Evolutionary conservation across 2,329 filamentous ascomycete genomes (phyloP).

Genomic region (Calonectria hongkongensis): DNA sequence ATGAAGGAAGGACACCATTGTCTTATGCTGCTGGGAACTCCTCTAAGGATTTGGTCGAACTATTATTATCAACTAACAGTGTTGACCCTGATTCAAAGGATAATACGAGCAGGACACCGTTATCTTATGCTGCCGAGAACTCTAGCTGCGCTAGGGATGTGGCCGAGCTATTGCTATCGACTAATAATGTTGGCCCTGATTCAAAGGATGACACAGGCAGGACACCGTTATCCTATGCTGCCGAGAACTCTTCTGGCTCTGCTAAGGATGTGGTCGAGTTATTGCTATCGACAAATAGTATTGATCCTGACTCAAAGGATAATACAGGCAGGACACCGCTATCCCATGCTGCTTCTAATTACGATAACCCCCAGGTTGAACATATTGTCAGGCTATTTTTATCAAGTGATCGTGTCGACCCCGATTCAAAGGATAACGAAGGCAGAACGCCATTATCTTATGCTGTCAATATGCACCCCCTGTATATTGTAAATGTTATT

Average conservation of each 20-base stretch:
- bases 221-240: background rate
- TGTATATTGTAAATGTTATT: too few relatives aligned
- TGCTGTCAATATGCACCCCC: too few relatives aligned
- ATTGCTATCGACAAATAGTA: background rate
- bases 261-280: background rate
- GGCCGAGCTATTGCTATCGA: background rate
- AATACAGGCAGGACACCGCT: background rate
- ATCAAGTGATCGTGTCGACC: background rate
- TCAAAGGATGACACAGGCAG: too few relatives aligned
- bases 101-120: background rate
- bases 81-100: too few relatives aligned
- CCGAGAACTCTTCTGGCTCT: too few relatives aligned
- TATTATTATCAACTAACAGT: too few relatives aligned
- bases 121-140: background rate
- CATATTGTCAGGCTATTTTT: background rate
- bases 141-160: background rate
- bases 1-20: too few relatives aligned
- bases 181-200: background rate
- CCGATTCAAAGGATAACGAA: background rate
- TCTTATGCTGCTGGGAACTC: too few relatives aligned
- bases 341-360: background rate
- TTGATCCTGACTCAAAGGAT: background rate
- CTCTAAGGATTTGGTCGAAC: too few relatives aligned
- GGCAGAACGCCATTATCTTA: background rate
- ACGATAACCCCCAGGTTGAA: too few relatives aligned